Evolutionary conservation across 768 basidiomycete genomes (phyloP).

Genomic region (Vararia minispora): DNA sequence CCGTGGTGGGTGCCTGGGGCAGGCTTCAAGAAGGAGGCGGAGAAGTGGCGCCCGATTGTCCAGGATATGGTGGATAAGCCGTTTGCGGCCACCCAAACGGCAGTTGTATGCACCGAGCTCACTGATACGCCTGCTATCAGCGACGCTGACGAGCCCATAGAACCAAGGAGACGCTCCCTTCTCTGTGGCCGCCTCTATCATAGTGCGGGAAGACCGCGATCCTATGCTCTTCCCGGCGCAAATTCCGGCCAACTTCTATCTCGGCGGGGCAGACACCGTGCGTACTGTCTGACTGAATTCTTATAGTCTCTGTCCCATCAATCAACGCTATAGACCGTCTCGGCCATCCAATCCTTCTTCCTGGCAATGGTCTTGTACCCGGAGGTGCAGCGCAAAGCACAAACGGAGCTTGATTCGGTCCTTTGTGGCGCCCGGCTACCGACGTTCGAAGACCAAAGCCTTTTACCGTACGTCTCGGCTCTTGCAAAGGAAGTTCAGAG

Average conservation of each 20-base stretch:
- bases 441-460: conserved; percentile 15
- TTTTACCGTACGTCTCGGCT: conserved; percentile 19
- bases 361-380: conserved; percentile 4
- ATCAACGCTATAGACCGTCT: neutral
- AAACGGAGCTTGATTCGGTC: neutral
- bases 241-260: neutral
- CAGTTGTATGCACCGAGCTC: too few species aligned
- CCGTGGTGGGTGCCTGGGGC: conserved; percentile 20
- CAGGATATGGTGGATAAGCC: conserved; percentile 15
- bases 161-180: too few species aligned
- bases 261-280: neutral
- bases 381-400: neutral
- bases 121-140: too few species aligned
- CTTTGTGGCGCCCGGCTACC: neutral
- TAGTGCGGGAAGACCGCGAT: too few species aligned
- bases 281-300: neutral
- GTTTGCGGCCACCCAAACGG: conserved; percentile 12
- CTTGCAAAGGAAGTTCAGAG: conserved; percentile 18
- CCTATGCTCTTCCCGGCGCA: too few species aligned
- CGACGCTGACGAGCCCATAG: too few species aligned
- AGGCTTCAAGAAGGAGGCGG: conserved; percentile 16
- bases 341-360: conserved; percentile 12
- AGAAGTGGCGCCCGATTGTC: conserved; percentile 11
- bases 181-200: too few species aligned
- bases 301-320: neutral